Percentiles rank a stretch among this genome's conserved stretches.
phyloP scores from a whole-genome alignment of 345 rosid genomes.

The Eucalyptus sp. region DNA sequence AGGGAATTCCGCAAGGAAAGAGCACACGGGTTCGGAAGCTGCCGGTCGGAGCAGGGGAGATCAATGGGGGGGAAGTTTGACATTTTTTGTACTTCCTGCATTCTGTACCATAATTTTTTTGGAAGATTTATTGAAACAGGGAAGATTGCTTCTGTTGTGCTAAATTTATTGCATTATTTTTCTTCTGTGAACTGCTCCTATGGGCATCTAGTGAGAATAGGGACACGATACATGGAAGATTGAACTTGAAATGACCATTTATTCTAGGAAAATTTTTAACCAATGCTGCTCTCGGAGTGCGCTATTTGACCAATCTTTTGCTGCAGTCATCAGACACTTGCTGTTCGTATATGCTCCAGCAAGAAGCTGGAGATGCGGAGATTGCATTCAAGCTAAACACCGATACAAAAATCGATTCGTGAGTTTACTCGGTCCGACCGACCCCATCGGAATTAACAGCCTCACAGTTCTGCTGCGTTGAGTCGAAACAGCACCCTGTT shows the following conservation, averaged over 20 bases:
- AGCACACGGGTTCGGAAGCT: not conserved
- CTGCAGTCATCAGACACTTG: not conserved
- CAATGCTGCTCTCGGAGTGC: not conserved
- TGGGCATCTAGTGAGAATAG: not conserved
- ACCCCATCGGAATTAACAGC: not conserved
- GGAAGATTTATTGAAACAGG: not conserved
- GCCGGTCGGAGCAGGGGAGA: not conserved
- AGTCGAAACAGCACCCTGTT: not conserved
- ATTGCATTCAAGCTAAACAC: not conserved
- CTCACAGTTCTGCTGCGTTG: not conserved
- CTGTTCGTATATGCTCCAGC: not conserved
- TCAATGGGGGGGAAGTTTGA: not conserved
- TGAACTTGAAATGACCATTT: not conserved
- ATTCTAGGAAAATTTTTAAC: not conserved
- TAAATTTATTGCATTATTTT: not conserved
- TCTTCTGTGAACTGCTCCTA: not conserved
- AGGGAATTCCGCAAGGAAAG: not conserved
- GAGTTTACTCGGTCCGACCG: not conserved
- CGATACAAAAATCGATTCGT: not conserved
- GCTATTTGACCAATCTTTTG: not conserved
- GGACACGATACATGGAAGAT: not conserved
- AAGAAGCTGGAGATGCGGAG: not conserved
- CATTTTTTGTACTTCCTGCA: not conserved
- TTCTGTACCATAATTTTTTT: not conserved
- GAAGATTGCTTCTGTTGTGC: not conserved